Base-by-base conservation (phyloP, 164 flowering plant genomes). In the Litsea cubeba region DNA sequence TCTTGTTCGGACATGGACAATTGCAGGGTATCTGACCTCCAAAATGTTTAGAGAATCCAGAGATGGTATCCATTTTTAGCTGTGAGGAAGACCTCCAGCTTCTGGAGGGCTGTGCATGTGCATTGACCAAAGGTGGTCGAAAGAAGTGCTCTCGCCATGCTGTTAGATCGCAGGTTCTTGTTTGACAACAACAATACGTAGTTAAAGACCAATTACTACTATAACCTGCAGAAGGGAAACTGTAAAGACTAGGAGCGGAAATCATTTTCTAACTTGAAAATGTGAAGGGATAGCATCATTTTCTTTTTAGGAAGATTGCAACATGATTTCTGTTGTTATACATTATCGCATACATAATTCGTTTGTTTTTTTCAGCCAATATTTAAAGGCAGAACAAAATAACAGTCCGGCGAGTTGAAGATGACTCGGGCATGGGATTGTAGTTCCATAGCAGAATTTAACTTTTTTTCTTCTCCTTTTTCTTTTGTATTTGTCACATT, bases 1-100 rank as follows among this genome's bases (percentile, higher is more conserved):
- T 40, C 85, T 88, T 40, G 76, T 70, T 75, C 98, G 90, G 74
- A 91, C 95, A 75, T 93, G 97, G 97, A 91, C 95, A 15, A 83
- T 90, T 50, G 92, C 97, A 3, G 95, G 97, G 20, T 93, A 74
- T 81, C 76, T 93, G 58, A 83, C 94, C 5, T 84, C 98, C 17
- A 91, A 89, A 80, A 82, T 90, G 85, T 88, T 74, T 91, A 78
- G 78, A 76, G 67, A 71, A 76, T 50, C 78, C 74, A 1, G 74
- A 65, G 74, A 50, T 71, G 74, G 74, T 74, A 22, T 71, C 70
- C 62, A 76, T 76, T 28, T 20, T 76, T n/a, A 76, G 71, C 14
- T 76, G 78, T 23, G 74, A 71, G 32, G 78, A 76, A 28, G 78
- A 76, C 57, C 69, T 76, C 2, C 74, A 71, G 74, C 74, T 76